phyloP scores from a whole-genome alignment of 495 filamentous ascomycete genomes.

The Penicillium longicatenatum region DNA sequence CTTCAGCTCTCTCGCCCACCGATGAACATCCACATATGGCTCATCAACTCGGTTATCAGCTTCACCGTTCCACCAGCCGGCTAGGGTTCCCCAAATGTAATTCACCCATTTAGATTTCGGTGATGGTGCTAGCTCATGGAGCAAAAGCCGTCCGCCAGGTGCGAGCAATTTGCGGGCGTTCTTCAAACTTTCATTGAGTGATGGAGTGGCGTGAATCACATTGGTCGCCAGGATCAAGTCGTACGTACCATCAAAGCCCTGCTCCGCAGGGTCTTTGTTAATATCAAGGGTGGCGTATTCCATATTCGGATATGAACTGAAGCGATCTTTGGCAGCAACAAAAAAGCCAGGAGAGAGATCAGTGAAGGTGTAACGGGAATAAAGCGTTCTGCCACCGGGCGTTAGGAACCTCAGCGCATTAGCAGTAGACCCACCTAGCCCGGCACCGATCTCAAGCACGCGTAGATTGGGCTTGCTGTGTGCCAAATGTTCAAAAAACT shows the following conservation, averaged over 20 bases:
- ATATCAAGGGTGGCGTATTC: slow-evolving; percentile 37
- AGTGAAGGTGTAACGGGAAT: slow-evolving; percentile 37
- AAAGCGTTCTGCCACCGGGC: slow-evolving; percentile 3
- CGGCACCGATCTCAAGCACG: slow-evolving; percentile 52
- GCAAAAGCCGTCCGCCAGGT: slow-evolving; percentile 26
- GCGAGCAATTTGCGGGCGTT: slow-evolving; percentile 37
- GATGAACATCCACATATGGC: slow-evolving; percentile 30
- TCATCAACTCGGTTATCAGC: slow-evolving; percentile 24
- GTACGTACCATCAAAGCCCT: slow-evolving; percentile 51
- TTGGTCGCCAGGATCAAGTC: slow-evolving; percentile 56
- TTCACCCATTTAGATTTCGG: slow-evolving; percentile 7
- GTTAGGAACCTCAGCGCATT: slow-evolving; percentile 33
- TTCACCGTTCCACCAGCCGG: slow-evolving; percentile 43
- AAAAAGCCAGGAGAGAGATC: slow-evolving; percentile 55
- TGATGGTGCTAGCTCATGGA: slow-evolving; percentile 22
- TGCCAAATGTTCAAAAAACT: slow-evolving; percentile 27
- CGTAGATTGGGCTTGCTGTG: slow-evolving; percentile 43
- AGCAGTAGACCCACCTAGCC: slow-evolving; percentile 38
- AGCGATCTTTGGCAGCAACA: slow-evolving; percentile 6
- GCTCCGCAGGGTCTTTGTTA: slow-evolving; percentile 42
- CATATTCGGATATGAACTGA: slow-evolving; percentile 17
- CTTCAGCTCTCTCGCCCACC: slow-evolving; percentile 33
- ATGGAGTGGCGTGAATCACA: slow-evolving; percentile 53
- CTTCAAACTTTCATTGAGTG: slow-evolving; percentile 37
- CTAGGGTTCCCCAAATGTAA: slow-evolving; percentile 24